Percentiles rank a stretch among this genome's conserved stretches.
phyloP scores from a whole-genome alignment of 345 rosid genomes.

The Camelina hispida region DNA sequence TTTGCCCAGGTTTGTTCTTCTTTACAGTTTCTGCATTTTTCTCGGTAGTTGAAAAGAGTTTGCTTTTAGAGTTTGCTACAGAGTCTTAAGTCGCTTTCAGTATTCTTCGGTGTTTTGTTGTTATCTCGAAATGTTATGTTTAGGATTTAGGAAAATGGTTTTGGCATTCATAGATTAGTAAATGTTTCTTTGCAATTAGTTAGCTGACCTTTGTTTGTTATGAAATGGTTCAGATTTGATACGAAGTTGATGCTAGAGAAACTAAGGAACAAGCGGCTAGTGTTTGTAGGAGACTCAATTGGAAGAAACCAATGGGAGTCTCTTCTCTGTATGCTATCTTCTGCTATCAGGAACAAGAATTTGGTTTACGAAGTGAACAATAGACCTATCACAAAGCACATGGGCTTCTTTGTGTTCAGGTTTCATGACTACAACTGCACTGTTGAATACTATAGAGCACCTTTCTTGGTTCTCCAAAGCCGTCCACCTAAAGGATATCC shows the following conservation, averaged over 20 bases:
- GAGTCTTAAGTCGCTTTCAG: slow-evolving; percentile 7
- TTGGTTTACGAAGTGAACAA: slow-evolving; percentile 87
- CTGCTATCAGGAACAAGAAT: slow-evolving; percentile 59
- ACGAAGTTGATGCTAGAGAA: slow-evolving; percentile 85
- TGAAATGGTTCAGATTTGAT: slow-evolving; percentile 61
- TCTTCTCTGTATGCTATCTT: slow-evolving; percentile 81
- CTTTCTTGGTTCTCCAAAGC: slow-evolving; percentile 80
- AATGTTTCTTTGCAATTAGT: background rate
- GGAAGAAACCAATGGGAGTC: slow-evolving; percentile 99
- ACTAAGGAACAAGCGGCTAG: slow-evolving; percentile 75
- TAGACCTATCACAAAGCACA: slow-evolving; percentile 87
- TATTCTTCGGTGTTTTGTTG: background rate
- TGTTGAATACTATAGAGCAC: slow-evolving; percentile 87
- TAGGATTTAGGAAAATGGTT: background rate
- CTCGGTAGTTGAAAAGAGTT: background rate
- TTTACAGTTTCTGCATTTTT: slow-evolving; percentile 15
- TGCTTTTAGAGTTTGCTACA: background rate
- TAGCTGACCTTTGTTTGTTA: background rate
- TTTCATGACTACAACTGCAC: slow-evolving; percentile 87
- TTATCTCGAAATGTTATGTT: background rate
- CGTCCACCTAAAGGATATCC: slow-evolving; percentile 72
- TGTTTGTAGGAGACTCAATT: slow-evolving; percentile 89
- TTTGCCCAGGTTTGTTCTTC: slow-evolving; percentile 65
- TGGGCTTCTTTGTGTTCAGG: slow-evolving; percentile 77
- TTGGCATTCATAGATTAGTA: background rate